A percentile compares a stretch with the other conserved stretches of the same genome.
Conservation (phyloP, 805 yeast genomes). For the Groenewaldozyma salmanticensis region DNA sequence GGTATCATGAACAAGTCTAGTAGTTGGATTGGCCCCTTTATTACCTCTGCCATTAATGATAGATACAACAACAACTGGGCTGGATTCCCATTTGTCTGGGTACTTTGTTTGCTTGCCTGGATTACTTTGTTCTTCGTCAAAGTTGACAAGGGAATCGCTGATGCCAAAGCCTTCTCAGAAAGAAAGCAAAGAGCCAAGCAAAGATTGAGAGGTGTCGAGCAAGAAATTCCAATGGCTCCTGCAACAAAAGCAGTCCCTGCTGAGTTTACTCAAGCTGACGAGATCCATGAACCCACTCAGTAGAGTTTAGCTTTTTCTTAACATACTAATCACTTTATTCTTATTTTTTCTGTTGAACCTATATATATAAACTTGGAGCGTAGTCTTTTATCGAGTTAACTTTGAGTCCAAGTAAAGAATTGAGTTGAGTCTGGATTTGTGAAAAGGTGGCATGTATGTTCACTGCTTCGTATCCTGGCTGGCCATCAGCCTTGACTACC, state of each 20-base stretch:
- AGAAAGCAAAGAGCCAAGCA: slow-evolving; percentile 5
- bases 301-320: no score
- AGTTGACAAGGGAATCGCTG: slow-evolving; percentile 8
- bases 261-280: no score
- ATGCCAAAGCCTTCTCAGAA: slow-evolving; percentile 6
- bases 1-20: slow-evolving; percentile 12
- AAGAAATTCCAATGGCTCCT: no score
- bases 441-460: no score
- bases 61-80: slow-evolving; percentile 10
- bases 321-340: no score
- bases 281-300: no score
- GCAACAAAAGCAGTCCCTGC: no score
- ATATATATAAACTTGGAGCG: no score
- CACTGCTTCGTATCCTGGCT: slow-evolving; percentile 23
- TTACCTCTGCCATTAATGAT: slow-evolving; percentile 13
- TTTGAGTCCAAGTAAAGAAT: no score
- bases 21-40: slow-evolving; percentile 13
- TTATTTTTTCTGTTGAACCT: no score
- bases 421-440: no score
- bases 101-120: slow-evolving; percentile 11
- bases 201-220: background rate
- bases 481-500: slow-evolving; percentile 25
- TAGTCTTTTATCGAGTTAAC: no score
- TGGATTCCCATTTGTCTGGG: slow-evolving; percentile 13
- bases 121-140: slow-evolving; percentile 9